A percentile compares a stretch with the other conserved stretches of the same genome.
Evolutionary conservation across 1,284 basidiomycete genomes (phyloP).

Genomic region (Dichomitus squalens): DNA sequence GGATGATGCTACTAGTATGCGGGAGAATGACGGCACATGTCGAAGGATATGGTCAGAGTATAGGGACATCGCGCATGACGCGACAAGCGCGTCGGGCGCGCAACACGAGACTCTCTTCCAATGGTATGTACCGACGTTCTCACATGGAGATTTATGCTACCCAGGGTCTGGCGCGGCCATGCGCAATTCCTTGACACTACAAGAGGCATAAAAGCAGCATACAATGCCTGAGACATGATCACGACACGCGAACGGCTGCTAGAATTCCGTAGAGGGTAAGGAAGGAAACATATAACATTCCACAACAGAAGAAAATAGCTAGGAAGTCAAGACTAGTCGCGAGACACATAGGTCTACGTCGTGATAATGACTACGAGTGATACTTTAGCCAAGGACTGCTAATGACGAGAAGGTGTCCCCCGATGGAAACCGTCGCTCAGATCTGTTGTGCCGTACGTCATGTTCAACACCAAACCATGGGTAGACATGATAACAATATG

Average conservation of each 20-base stretch:
- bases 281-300: constrained; percentile 21
- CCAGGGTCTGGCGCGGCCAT: too few species aligned
- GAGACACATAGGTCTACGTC: constrained; percentile 22
- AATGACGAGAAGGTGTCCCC: not conserved
- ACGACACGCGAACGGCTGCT: too few species aligned
- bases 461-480: not conserved
- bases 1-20: constrained; percentile 56
- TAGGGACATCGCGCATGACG: constrained; percentile 21
- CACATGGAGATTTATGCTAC: too few species aligned
- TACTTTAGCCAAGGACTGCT: constrained; percentile 12
- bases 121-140: too few species aligned
- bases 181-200: too few species aligned
- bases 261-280: constrained; percentile 2
- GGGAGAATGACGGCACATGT: constrained; percentile 48
- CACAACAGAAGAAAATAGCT: constrained; percentile 25
- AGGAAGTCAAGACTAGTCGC: constrained; percentile 19
- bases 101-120: too few species aligned
- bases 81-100: constrained; percentile 1
- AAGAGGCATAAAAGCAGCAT: too few species aligned
- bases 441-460: constrained; percentile 29
- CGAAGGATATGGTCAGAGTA: constrained; percentile 19
- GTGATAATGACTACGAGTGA: constrained; percentile 12
- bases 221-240: too few species aligned
- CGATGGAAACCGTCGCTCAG: constrained; percentile 22
- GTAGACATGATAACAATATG: not conserved